Evolutionary conservation across 768 basidiomycete genomes (phyloP).

Genomic region (Tylopilus plumbeoviolaceoides): DNA sequence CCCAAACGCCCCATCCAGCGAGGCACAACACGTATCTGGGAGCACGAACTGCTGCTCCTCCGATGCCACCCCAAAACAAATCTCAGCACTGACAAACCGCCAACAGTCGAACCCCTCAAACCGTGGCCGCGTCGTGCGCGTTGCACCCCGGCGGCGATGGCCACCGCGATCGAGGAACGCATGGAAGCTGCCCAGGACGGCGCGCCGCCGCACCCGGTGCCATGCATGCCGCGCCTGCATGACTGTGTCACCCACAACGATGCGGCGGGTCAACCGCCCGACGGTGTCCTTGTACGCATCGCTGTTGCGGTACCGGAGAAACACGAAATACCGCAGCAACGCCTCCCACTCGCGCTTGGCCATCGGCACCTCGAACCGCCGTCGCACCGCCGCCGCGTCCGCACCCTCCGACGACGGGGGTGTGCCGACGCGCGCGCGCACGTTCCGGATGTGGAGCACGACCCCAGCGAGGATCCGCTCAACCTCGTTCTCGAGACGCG

Average conservation of each 20-base stretch:
- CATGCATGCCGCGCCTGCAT: conserved; percentile 18
- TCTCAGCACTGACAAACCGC: conserved; percentile 44
- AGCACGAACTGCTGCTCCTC: conserved; percentile 57
- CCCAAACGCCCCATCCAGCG: conserved; percentile 46
- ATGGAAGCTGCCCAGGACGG: conserved; percentile 25
- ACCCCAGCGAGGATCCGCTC: conserved; percentile 38
- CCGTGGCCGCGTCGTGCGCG: background rate
- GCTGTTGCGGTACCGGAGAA: conserved; percentile 57
- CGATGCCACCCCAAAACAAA: conserved; percentile 50
- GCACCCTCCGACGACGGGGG: background rate
- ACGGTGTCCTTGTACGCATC: conserved; percentile 41
- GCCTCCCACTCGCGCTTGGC: conserved; percentile 30
- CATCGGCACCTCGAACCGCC: conserved; percentile 20
- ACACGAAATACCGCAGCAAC: conserved; percentile 49
- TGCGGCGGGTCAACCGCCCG: conserved; percentile 20
- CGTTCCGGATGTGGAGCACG: conserved; percentile 30
- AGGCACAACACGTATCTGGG: conserved; percentile 50
- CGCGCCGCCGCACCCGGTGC: conserved; percentile 28
- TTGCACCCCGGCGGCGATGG: no score
- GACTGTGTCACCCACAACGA: conserved; percentile 21
- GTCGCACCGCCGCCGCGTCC: background rate
- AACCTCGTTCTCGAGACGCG: conserved; percentile 39
- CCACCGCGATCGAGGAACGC: conserved; percentile 22
- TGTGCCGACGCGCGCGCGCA: no score
- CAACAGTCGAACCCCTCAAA: conserved; percentile 40